Evolutionary conservation across 306 rosid species (phyloP), one percentile per base, ranked within the genome.

Genomic region (Erythrophleum fordii): DNA sequence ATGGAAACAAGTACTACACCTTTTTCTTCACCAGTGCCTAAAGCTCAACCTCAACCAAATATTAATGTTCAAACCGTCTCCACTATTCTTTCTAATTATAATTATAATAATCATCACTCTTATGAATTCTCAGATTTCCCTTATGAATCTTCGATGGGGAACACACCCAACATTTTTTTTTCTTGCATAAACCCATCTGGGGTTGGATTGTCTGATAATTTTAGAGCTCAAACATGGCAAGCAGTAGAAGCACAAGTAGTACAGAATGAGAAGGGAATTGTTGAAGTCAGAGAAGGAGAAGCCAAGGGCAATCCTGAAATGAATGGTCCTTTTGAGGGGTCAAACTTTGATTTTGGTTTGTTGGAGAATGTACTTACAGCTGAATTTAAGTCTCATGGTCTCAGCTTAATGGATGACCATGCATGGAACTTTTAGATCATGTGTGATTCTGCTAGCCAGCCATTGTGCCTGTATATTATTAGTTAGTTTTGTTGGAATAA

Each of bases 301-400:
- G 74, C 18, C 6, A 37, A 37, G 41, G 41, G 41, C 7, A 37
- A 6, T 37, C 41, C 41, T 37, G 41, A 37, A 37, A 37, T 37
- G 0, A 51, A 69, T 78, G 65, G n/a, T 79, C 78, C 56, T 80
- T 84, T 81, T 9, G 89, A 83, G 35, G 53, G 77, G 61, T 72
- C 84, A 74, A 80, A 75, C 83, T 78, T 92, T 82, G 92, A 92
- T 74, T 82, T 83, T 85, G 89, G 87, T 41, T 84, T 88, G 81
- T 37, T 83, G 79, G 97, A 92, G 66, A 82, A 89, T 80, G 74
- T 87, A 46, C 80, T 85, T 58, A 56, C 69, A 69, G 81, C 92
- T 56, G 93, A 85, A 46, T 84, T 82, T 28, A 74, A 78, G 80
- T 79, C 85, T 75, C 39, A 83, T 46, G 34, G 23, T 80, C 48